Base-by-base conservation (phyloP, 768 basidiomycete genomes). In the Calocera cornea region DNA sequence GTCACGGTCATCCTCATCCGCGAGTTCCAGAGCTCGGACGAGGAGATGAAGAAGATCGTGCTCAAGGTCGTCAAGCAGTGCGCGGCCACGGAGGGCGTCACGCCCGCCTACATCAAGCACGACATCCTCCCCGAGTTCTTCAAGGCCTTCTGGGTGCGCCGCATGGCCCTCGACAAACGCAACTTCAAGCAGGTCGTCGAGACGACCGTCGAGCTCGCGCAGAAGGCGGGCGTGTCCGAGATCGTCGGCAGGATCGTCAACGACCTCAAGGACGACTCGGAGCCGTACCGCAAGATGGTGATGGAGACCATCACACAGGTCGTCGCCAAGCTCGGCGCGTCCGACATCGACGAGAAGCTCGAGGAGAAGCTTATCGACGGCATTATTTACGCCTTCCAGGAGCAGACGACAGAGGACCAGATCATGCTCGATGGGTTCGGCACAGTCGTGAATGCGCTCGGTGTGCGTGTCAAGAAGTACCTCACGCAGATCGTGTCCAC, bases 11-110 rank as follows among this genome's bases (percentile, higher is more conserved):
- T 95, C 75, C 88, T 95, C 67, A 95, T 95, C 70, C 92, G 97
- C 74, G 95, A 97, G 79, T 98, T 97, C 81, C 94, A 95, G 76
- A 97, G 95, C 5, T 95, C 95, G 10, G 97, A 99, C 76, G 97
- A 99, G 77, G 97, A 99, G 81, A 99, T 99, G 97, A 95, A 98
- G 85, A 97, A 98, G 83, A 98, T 98, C 71, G 97, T 99, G 3
- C 79, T 99, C 64, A 98, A 98, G 77, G 97, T 99, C 67, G 95
- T 98, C 72, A 97, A 98, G 78, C 97, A 98, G 76, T 98, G 97
- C 74, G 92, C 97, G 34, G 92, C 93, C 10, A 99, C 97, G 1
- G 97, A 99, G 75, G 97, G 97, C 79, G 97, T 99, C 40, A 93
- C 93, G 0, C 86, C 97, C 1, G 83, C 86, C 41, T 99, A 97